Evolutionary conservation across 2,329 filamentous ascomycete species (phyloP).

Genomic region (Exophiala phaeomuriformis): DNA sequence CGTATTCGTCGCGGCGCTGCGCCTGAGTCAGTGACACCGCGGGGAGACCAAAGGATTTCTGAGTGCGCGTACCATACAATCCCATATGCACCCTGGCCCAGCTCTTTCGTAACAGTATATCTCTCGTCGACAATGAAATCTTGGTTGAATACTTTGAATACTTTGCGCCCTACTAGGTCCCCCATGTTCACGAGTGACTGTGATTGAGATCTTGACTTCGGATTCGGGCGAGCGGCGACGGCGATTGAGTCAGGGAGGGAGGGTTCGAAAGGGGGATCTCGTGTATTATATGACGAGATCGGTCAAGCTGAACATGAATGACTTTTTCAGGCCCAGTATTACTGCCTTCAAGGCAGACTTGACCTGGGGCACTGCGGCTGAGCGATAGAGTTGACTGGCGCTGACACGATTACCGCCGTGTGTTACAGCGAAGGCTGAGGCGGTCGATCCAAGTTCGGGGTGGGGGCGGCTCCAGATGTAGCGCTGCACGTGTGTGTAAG

Average conservation of each 20-base stretch:
- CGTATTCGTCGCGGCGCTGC: slow-evolving; percentile 83
- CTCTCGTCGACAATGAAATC: slow-evolving; percentile 98
- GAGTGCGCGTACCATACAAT: slow-evolving; percentile 75
- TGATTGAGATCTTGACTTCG: background rate
- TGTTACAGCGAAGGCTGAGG: slow-evolving; percentile 8
- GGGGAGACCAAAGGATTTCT: background rate
- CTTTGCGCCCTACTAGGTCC: slow-evolving; percentile 66
- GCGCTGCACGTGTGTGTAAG: slow-evolving; percentile 12
- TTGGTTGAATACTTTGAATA: slow-evolving; percentile 99
- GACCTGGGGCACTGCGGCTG: slow-evolving; percentile 14
- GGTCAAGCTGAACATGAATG: slow-evolving; percentile 2
- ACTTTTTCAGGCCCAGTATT: background rate
- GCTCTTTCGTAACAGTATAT: slow-evolving; percentile 97
- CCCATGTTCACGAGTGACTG: slow-evolving; percentile 41
- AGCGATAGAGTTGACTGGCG: slow-evolving; percentile 21
- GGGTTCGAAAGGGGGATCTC: background rate
- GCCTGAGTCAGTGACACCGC: slow-evolving; percentile 13
- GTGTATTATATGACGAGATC: slow-evolving; percentile 3
- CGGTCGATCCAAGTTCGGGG: slow-evolving; percentile 9
- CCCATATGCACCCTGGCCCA: slow-evolving; percentile 95
- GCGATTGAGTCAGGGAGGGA: background rate
- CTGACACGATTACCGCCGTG: slow-evolving; percentile 14
- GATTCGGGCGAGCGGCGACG: background rate
- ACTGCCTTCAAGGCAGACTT: slow-evolving; percentile 6
- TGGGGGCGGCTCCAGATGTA: slow-evolving; percentile 17